phyloP scores from a whole-genome alignment of 2,329 filamentous ascomycete species.

The Daldinia sp. region DNA sequence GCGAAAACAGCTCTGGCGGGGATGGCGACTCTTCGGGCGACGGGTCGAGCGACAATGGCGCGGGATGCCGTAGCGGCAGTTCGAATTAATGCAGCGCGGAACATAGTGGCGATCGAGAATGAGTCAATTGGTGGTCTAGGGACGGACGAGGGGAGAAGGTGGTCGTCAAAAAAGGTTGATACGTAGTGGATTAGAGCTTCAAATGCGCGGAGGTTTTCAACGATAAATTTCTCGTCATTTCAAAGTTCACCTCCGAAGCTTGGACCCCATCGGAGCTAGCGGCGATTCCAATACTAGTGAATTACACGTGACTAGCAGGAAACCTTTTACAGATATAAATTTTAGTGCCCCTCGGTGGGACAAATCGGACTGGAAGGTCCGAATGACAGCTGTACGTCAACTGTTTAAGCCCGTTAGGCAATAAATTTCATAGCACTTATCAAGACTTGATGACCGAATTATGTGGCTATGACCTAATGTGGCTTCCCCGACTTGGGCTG shows the following conservation, averaged over 20 bases:
- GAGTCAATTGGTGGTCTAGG: slow-evolving; percentile 35
- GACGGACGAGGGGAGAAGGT: slow-evolving; percentile 15
- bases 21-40: slow-evolving; percentile 69
- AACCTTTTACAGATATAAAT: background rate
- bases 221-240: slow-evolving; percentile 54
- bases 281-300: slow-evolving; percentile 33
- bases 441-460: slow-evolving; percentile 24
- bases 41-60: slow-evolving; percentile 67
- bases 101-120: slow-evolving; percentile 71
- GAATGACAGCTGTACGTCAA: slow-evolving; percentile 3
- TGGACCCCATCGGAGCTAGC: slow-evolving; percentile 45
- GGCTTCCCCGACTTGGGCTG: slow-evolving; percentile 26
- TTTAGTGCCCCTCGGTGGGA: background rate
- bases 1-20: slow-evolving; percentile 70
- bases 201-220: slow-evolving; percentile 36
- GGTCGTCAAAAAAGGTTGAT: slow-evolving; percentile 24
- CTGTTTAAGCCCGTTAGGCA: background rate
- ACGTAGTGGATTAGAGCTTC: slow-evolving; percentile 39
- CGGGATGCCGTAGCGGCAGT: slow-evolving; percentile 72
- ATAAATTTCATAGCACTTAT: background rate
- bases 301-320: slow-evolving; percentile 37
- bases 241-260: slow-evolving; percentile 37
- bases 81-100: slow-evolving; percentile 87
- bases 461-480: slow-evolving; percentile 36
- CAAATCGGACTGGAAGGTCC: slow-evolving; percentile 8